Evolutionary conservation across 331 rosid species (phyloP).

Genomic region (Pyrus hybrid): DNA sequence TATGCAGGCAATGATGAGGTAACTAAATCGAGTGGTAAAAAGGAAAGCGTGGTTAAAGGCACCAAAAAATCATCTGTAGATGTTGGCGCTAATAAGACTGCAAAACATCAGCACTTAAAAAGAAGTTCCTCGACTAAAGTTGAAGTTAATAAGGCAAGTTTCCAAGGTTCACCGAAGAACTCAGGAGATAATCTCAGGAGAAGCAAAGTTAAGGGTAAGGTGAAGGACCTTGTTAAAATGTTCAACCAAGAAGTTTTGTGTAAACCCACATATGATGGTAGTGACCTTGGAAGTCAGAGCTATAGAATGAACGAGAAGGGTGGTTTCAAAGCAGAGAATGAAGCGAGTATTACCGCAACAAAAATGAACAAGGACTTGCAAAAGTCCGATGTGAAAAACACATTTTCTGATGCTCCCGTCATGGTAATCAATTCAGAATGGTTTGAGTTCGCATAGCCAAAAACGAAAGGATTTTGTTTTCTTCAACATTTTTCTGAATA

Average conservation of each 20-base stretch:
- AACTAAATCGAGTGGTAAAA: slow-evolving; percentile 5
- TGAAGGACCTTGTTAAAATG: slow-evolving; percentile 68
- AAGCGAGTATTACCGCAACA: slow-evolving; percentile 25
- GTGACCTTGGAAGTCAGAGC: slow-evolving; percentile 29
- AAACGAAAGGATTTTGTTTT: background rate
- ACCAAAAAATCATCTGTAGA: slow-evolving; percentile 26
- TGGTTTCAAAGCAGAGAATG: slow-evolving; percentile 12
- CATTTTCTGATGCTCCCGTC: slow-evolving; percentile 6
- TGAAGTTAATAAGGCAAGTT: slow-evolving; percentile 27
- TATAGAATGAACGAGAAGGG: slow-evolving; percentile 31
- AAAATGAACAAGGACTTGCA: slow-evolving; percentile 21
- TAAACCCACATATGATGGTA: slow-evolving; percentile 24
- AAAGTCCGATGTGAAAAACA: slow-evolving; percentile 4
- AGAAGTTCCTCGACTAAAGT: slow-evolving; percentile 19
- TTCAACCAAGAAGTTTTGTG: slow-evolving; percentile 60
- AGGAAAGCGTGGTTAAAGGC: slow-evolving; percentile 28
- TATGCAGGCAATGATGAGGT: slow-evolving; percentile 28
- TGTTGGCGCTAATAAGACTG: slow-evolving; percentile 21
- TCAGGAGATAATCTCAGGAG: slow-evolving; percentile 36
- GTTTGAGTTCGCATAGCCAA: slow-evolving; percentile 3
- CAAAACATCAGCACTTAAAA: slow-evolving; percentile 32
- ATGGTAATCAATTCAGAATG: slow-evolving; percentile 9
- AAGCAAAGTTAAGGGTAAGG: slow-evolving; percentile 51
- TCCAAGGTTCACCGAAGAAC: slow-evolving; percentile 26
- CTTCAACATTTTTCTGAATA: background rate